A percentile compares a stretch with the other conserved stretches of the same genome.
Evolutionary conservation across 176 grass and related monocot species (phyloP).

Genomic region (Cenchrus purpureus): DNA sequence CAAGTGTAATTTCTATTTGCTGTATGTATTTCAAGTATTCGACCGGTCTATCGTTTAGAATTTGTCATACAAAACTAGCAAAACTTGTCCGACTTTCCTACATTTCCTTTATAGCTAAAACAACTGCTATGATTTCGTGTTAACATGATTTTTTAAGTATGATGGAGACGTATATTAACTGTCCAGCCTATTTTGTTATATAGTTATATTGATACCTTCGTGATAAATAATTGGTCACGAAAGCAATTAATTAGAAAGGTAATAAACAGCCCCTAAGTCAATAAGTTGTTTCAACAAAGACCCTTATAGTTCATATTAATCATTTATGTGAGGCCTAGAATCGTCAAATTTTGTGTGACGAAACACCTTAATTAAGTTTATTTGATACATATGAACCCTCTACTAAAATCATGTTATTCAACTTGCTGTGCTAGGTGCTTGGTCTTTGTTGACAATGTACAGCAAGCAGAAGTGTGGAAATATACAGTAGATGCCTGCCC

Average conservation of each 20-base stretch:
- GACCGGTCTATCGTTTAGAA: background rate
- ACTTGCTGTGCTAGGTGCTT: conserved; percentile 32
- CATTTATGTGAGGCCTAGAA: background rate
- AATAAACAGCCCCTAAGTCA: too few relatives aligned
- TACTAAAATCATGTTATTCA: background rate
- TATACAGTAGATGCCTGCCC: conserved; percentile 2
- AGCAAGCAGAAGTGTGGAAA: background rate
- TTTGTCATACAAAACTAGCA: background rate
- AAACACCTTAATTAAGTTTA: background rate
- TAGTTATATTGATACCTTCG: background rate
- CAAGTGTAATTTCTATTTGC: background rate
- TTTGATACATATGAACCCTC: background rate
- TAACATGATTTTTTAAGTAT: background rate
- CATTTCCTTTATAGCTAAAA: background rate
- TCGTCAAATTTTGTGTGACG: background rate
- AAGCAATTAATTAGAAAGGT: background rate
- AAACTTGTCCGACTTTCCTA: background rate
- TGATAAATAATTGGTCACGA: background rate
- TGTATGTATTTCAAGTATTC: background rate
- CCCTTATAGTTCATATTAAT: background rate
- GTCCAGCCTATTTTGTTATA: background rate
- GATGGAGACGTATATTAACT: background rate
- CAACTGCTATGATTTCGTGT: background rate
- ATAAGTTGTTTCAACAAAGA: too few relatives aligned
- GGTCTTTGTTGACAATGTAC: conserved; percentile 33